Evolutionary conservation across 2,329 filamentous ascomycete genomes (phyloP), one percentile per base, ranked within the genome.

Genomic region (Clonostachys chloroleuca): DNA sequence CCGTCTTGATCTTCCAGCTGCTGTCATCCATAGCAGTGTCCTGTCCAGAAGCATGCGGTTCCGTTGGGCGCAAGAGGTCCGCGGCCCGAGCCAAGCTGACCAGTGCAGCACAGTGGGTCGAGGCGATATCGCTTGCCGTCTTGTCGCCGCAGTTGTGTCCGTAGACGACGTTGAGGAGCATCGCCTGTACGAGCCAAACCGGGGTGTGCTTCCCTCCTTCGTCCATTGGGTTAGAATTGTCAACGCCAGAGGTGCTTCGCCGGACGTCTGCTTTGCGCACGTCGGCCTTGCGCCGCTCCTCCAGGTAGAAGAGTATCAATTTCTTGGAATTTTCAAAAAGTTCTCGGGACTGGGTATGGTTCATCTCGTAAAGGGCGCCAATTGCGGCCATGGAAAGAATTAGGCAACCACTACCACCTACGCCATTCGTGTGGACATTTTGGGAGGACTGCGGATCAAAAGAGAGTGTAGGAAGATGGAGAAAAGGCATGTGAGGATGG

Each of bases 81-180:
- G 92, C 91, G 34, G 91, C 89, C 60, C 92, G 86, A 5, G 92
- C 91, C 45, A 99, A 80, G 62, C 90, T 95, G 46, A 96, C 90
- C 40, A 99, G 73, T 17, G 92, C 89, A 8, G 91, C 89, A 62
- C 89, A 95, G 62, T 97, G 92, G 2, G 89, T 96, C 52, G 87
- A 92, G 2, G 92, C 92, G 59, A 95, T 95, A 62, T 96, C 91
- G 50, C 89, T 90, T 18, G 90, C 87, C 46, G 84, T 86, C 69
- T 95, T 92, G 63, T 97, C 92, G 36, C 89, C 90, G 62, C 91
- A 95, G 55, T 95, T 95, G 65, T 96, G 89, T 13, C 92, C 92
- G 62, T 96, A 97, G 14, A 96, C 88, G 36, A 97, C 89, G 61
- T 96, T 97, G 44, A 99, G 77, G 9, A 97, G 74, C 92, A 97